A percentile compares a stretch with the other conserved stretches of the same genome.
These are phyloP conservation scores for Bocquillonia castaneifolia DNA, from an alignment of 441 rosid species.

Conservation along the genomic window DNA sequence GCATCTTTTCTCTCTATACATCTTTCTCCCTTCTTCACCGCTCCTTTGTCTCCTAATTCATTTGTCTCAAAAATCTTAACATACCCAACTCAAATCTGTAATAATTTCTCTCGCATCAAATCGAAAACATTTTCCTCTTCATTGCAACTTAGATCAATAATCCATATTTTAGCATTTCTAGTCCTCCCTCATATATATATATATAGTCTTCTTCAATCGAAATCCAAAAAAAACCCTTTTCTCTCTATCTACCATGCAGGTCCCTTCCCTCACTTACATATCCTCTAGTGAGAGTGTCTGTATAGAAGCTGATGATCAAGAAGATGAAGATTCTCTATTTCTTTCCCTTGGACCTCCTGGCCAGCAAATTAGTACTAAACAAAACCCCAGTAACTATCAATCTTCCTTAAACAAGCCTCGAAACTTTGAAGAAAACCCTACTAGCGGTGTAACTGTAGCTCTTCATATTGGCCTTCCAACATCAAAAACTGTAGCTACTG, in stretches of 20 bases:
- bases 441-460: constrained; percentile 64
- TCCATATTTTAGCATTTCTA: constrained; percentile 1
- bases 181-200: background rate
- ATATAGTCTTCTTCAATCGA: background rate
- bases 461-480: constrained; percentile 57
- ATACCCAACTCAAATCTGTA: background rate
- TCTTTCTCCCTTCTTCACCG: constrained; percentile 29
- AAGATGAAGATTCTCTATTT: constrained; percentile 56
- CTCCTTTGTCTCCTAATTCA: constrained; percentile 37
- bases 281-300: constrained; percentile 38
- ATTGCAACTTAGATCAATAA: background rate
- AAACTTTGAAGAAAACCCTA: constrained; percentile 24
- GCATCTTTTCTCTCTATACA: constrained; percentile 14
- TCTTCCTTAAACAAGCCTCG: constrained; percentile 11
- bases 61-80: constrained; percentile 13
- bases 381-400: constrained; percentile 23
- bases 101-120: background rate
- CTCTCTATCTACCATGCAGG: constrained; percentile 31
- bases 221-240: background rate
- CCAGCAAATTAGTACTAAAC: constrained; percentile 31
- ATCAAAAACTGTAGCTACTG: constrained; percentile 18
- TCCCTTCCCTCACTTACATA: constrained; percentile 33
- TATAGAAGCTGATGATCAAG: constrained; percentile 37
- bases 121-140: background rate
- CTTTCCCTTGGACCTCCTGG: constrained; percentile 81